Base-by-base conservation (phyloP, 1,139 yeast genomes). In the Zygosaccharomyces sapae region DNA sequence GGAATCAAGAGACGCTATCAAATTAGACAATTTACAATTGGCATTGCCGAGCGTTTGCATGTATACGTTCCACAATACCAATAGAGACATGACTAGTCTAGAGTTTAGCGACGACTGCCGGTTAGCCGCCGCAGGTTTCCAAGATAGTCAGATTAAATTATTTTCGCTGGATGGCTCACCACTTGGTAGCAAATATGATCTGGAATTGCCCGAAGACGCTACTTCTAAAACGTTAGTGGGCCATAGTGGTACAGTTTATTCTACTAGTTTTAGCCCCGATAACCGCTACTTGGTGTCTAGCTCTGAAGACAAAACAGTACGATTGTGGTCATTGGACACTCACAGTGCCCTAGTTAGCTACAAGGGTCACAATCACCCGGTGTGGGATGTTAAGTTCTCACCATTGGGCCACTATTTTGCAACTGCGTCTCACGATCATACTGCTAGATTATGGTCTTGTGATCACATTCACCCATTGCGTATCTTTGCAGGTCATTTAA, bases 331-430 rank as follows among this genome's bases (percentile, higher is more conserved):
- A 1, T 71, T 88, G 63, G 98, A 92, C 62, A 86, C 97, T 1
- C 88, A 80, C 62, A 80, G 94, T 0, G 83, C 95, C 1, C 74
- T 94, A 43, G 98, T 92, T 2, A 79, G 92, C n/a, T 92, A 92
- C 68, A 88, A 87, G 65, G 97, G 97, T 4, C 99, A 94, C 65
- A 88, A 83, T 58, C 95, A 86, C 56, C 97, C 98, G 1, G 85
- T 94, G 25, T 94, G 98, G 98, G 98, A 94, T 63, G 97, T 92
- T 4, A 79, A 86, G 57, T 92, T 89, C 62, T 83, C 96, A 3
- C 98, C 98, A 1, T 72, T 86, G 61, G 98, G 98, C 2, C 97
- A 92, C 69, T 94, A 94, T 70, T 94, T 94, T 68, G 97, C 95
- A 9, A 89, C 97, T 0, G 97, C 95, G 0, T 88, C 97, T 3